Evolutionary conservation across 129 eudicot genomes (phyloP).

Genomic region (Erigeron canadensis): DNA sequence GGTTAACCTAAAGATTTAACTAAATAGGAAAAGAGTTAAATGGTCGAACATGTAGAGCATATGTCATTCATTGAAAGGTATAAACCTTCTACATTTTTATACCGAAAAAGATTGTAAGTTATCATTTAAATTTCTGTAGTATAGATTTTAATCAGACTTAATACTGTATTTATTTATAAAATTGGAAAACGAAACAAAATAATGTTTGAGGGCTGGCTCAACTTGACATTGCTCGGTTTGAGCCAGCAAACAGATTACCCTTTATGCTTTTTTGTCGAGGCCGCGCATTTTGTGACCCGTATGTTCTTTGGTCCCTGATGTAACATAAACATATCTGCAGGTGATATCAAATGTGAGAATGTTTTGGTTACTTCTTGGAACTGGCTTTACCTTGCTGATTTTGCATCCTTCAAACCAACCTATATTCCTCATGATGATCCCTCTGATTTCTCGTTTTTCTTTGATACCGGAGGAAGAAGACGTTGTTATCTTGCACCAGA

Average conservation of each 20-base stretch:
- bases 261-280: not conserved
- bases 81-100: not conserved
- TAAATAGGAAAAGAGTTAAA: not conserved
- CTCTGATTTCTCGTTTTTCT: constrained; percentile 95
- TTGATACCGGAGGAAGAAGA: constrained; percentile 96
- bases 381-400: constrained; percentile 97
- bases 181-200: not conserved
- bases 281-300: not conserved
- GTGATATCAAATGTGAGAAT: constrained; percentile 98
- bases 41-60: not conserved
- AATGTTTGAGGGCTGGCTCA: not conserved
- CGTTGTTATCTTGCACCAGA: constrained; percentile 99
- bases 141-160: not conserved
- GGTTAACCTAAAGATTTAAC: not conserved
- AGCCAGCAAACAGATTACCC: not conserved
- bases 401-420: constrained; percentile 98
- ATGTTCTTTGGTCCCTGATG: constrained; percentile 16
- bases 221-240: not conserved
- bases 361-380: constrained; percentile 99
- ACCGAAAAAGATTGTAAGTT: not conserved
- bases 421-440: constrained; percentile 98
- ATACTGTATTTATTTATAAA: not conserved
- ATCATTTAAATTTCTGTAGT: not conserved
- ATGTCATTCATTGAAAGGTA: not conserved
- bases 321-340: constrained; percentile 37